These are phyloP conservation scores for Paracamarosporium sp. DNA, from an alignment of 2,329 filamentous ascomycete species.

Conservation along the genomic window DNA sequence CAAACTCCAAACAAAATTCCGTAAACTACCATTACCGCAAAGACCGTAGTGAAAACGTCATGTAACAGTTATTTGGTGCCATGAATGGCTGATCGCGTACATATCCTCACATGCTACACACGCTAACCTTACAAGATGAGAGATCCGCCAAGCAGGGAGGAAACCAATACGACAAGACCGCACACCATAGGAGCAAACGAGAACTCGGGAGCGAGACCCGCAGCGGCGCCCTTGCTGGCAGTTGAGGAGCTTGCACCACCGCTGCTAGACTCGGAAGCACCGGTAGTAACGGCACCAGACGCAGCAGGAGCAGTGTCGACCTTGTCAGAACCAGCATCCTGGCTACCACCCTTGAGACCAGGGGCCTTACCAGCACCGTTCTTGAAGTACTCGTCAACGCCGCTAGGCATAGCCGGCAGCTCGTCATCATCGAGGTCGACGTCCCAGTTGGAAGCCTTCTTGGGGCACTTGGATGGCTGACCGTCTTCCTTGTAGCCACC, in stretches of 20 bases:
- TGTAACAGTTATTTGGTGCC: slow-evolving; percentile 15
- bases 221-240: slow-evolving; percentile 51
- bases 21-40: slow-evolving; percentile 12
- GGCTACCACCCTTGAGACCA: slow-evolving; percentile 65
- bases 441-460: slow-evolving; percentile 62
- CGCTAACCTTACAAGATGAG: slow-evolving; percentile 45
- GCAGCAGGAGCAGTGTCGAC: slow-evolving; percentile 56
- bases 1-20: slow-evolving; percentile 9
- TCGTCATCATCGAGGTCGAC: slow-evolving; percentile 54
- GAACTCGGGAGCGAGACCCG: slow-evolving; percentile 54
- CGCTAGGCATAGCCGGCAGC: slow-evolving; percentile 64
- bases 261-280: slow-evolving; percentile 30
- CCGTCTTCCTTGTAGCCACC: slow-evolving; percentile 66
- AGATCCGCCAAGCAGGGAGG: slow-evolving; percentile 61
- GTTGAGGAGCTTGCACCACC: slow-evolving; percentile 12
- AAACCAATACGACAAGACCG: slow-evolving; percentile 58
- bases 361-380: slow-evolving; percentile 64
- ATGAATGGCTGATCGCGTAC: slow-evolving; percentile 9
- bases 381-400: slow-evolving; percentile 63
- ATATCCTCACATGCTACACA: background rate
- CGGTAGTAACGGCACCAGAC: slow-evolving; percentile 55
- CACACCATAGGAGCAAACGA: slow-evolving; percentile 59
- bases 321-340: slow-evolving; percentile 58
- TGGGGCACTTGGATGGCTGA: slow-evolving; percentile 61
- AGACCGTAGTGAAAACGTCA: slow-evolving; percentile 8